These are phyloP conservation scores for Copromyces sp. DNA, from an alignment of 495 filamentous ascomycete genomes.

Conservation along the genomic window DNA sequence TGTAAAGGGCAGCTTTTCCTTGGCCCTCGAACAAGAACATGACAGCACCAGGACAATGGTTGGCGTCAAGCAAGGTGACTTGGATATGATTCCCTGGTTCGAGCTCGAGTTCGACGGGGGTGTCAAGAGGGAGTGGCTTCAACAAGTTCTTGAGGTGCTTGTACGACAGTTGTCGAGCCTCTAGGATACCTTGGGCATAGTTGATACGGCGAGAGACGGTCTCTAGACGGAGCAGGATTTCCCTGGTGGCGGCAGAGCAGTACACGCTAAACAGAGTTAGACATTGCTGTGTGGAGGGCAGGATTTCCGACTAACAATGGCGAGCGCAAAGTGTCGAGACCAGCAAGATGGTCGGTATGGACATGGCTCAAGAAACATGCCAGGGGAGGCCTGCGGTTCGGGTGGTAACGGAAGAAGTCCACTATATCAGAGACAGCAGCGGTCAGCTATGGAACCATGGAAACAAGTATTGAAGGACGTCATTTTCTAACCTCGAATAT, in stretches of 20 bases:
- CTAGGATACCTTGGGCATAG: constrained; percentile 65
- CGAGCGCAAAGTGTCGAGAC: constrained; percentile 63
- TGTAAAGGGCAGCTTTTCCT: constrained; percentile 73
- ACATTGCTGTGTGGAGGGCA: neutral
- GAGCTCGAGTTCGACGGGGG: constrained; percentile 69
- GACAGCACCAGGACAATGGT: constrained; percentile 84
- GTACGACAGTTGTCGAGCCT: constrained; percentile 57
- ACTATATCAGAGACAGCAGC: constrained; percentile 35
- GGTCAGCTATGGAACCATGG: neutral
- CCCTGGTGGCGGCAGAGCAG: constrained; percentile 75
- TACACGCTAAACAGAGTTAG: constrained; percentile 47
- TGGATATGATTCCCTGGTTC: constrained; percentile 54
- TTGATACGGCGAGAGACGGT: constrained; percentile 71
- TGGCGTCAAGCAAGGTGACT: constrained; percentile 83
- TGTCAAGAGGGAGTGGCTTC: constrained; percentile 78
- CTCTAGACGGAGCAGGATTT: constrained; percentile 67
- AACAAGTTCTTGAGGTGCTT: constrained; percentile 63
- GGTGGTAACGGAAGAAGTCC: constrained; percentile 68
- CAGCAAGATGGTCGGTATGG: constrained; percentile 82
- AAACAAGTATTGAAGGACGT: neutral
- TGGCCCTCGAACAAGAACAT: constrained; percentile 84
- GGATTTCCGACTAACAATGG: constrained; percentile 45
- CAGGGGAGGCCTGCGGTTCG: constrained; percentile 49
- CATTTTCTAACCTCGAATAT: constrained; percentile 43
- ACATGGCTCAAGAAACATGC: constrained; percentile 91